A percentile compares a stretch with the other conserved stretches of the same genome.
Conservation (phyloP, 2,329 filamentous ascomycete genomes). For the Diaporthe citriasiana region DNA sequence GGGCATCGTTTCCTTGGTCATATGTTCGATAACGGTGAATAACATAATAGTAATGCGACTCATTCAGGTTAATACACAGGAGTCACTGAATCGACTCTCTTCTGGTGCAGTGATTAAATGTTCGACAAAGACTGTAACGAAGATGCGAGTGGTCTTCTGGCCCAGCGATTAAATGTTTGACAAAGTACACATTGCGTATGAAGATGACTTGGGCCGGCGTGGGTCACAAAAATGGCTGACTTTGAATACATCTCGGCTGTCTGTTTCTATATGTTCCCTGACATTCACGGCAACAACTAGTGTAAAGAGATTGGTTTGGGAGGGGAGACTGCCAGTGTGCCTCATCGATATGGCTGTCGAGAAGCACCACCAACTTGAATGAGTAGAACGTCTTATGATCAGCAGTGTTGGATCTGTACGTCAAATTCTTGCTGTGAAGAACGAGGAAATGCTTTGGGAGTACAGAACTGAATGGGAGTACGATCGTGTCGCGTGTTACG, state of each 20-base stretch:
- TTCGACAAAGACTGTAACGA: neutral
- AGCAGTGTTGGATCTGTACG: neutral
- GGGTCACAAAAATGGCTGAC: neutral
- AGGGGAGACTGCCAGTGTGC: rapidly evolving
- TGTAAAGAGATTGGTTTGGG: neutral
- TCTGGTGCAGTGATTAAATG: too few relatives aligned
- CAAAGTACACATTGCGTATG: neutral
- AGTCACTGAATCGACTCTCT: neutral
- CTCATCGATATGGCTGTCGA: neutral
- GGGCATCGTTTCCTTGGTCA: too few relatives aligned
- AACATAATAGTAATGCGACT: neutral
- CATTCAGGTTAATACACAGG: neutral
- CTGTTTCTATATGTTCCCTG: neutral
- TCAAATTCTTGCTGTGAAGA: neutral
- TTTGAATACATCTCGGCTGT: neutral
- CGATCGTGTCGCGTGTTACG: neutral
- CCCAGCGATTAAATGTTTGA: neutral
- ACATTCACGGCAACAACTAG: neutral
- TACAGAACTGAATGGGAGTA: neutral
- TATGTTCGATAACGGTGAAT: neutral
- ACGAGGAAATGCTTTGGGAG: neutral
- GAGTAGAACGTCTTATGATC: neutral
- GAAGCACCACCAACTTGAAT: neutral
- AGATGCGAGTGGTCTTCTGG: neutral
- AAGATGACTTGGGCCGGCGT: neutral